These are phyloP conservation scores for Vitis hybrid DNA, from an alignment of 177 flowering plant species.

Conservation along the genomic window DNA sequence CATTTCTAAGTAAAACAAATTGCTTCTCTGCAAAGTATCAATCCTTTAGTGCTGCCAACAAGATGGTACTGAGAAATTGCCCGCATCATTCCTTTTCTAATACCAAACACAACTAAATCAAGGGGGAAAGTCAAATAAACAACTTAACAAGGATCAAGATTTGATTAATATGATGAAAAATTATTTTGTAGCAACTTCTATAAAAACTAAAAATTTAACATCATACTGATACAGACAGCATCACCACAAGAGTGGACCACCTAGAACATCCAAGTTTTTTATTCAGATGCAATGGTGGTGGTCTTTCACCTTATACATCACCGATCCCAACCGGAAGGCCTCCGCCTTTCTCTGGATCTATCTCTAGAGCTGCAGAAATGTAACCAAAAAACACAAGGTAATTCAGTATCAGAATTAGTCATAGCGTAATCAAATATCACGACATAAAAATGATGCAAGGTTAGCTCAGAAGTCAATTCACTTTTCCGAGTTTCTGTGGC, in stretches of 20 bases:
- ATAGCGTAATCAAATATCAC: neutral
- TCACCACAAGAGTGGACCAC: neutral
- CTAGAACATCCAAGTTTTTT: neutral
- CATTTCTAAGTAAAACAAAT: no score
- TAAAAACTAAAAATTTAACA: neutral
- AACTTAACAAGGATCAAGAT: neutral
- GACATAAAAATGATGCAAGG: neutral
- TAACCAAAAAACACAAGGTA: neutral
- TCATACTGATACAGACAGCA: conserved; percentile 17
- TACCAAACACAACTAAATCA: no score
- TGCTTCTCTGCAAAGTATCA: no score
- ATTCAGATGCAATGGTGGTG: conserved; percentile 1
- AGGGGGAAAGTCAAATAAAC: neutral
- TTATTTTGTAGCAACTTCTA: neutral
- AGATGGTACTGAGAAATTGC: no score
- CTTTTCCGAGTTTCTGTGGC: conserved; percentile 55
- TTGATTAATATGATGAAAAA: conserved; percentile 1
- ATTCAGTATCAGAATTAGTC: conserved; percentile 11
- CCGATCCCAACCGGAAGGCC: conserved; percentile 95
- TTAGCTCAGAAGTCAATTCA: conserved; percentile 19
- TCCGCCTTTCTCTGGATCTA: conserved; percentile 73
- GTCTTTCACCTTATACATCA: conserved; percentile 22
- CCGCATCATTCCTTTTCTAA: no score
- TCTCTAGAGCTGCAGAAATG: conserved; percentile 63
- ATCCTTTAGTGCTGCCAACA: no score